A percentile compares a stretch with the other conserved stretches of the same genome.
phyloP scores from a whole-genome alignment of 2,329 filamentous ascomycete genomes.

The Fusarium compactum region DNA sequence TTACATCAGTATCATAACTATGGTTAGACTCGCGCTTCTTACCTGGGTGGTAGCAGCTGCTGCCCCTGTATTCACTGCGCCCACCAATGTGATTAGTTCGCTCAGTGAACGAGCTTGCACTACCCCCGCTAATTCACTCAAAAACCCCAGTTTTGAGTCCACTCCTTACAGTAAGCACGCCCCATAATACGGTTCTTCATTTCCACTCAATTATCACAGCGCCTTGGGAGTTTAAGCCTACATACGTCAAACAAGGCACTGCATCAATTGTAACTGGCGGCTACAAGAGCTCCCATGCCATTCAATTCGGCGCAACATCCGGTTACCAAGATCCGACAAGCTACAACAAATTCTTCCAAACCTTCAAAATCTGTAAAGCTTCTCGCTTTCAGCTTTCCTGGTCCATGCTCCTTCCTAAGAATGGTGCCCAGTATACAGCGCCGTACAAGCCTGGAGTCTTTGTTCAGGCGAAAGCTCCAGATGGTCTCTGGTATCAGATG shows the following conservation, averaged over 20 bases:
- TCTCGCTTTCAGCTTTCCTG: not conserved
- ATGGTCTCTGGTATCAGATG: not conserved
- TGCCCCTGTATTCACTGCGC: not conserved
- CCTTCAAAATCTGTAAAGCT: constrained; percentile 8
- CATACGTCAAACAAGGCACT: not conserved
- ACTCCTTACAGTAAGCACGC: not conserved
- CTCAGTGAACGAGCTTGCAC: constrained; percentile 3
- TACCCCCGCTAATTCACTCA: not conserved
- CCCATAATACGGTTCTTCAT: accelerated
- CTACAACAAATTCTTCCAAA: constrained; percentile 9
- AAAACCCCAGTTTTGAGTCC: constrained; percentile 1
- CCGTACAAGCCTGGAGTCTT: not conserved
- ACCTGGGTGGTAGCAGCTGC: not conserved
- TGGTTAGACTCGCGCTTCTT: constrained; percentile 1
- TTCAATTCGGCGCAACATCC: not conserved
- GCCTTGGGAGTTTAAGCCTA: not conserved
- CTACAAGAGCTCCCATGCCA: not conserved
- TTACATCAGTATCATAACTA: accelerated
- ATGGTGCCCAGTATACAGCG: not conserved
- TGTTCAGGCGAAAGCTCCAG: not conserved
- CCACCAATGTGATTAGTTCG: accelerated
- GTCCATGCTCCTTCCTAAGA: constrained; percentile 6
- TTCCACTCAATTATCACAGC: not conserved
- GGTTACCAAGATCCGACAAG: not conserved
- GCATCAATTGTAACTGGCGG: not conserved